These are phyloP conservation scores for Tylopilus subfusipes DNA, from an alignment of 768 basidiomycete genomes.

Conservation along the genomic window DNA sequence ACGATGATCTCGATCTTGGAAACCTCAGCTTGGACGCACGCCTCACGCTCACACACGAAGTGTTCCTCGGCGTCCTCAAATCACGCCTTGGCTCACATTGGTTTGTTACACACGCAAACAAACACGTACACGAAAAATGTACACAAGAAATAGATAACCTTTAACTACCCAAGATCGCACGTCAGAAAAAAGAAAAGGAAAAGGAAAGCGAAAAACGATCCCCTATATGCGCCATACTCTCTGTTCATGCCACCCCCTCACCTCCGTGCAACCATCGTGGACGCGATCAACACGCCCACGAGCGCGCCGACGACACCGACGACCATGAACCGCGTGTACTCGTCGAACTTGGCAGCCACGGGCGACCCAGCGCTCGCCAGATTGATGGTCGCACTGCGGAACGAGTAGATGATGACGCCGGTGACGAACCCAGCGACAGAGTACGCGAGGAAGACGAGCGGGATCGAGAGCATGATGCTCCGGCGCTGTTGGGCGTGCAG, in stretches of 20 bases:
- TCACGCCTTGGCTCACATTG: not conserved
- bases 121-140: not conserved
- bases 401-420: constrained; percentile 63
- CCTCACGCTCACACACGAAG: too few species aligned
- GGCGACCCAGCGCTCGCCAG: constrained; percentile 31
- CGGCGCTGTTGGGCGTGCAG: constrained; percentile 33
- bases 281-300: constrained; percentile 56
- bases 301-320: constrained; percentile 63
- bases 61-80: not conserved
- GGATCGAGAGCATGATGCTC: constrained; percentile 65
- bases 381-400: constrained; percentile 47
- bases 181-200: not conserved
- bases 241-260: not conserved
- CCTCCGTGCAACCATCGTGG: constrained; percentile 34
- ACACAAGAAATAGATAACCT: not conserved
- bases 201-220: not conserved
- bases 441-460: constrained; percentile 70
- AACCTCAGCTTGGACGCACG: too few species aligned
- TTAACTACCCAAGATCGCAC: not conserved
- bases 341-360: constrained; percentile 46
- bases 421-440: constrained; percentile 65
- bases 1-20: not conserved
- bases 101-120: not conserved
- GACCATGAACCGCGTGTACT: constrained; percentile 60
- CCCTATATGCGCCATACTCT: not conserved